Conservation (phyloP, 2,329 filamentous ascomycete species). For the Trichoderma sp. region DNA sequence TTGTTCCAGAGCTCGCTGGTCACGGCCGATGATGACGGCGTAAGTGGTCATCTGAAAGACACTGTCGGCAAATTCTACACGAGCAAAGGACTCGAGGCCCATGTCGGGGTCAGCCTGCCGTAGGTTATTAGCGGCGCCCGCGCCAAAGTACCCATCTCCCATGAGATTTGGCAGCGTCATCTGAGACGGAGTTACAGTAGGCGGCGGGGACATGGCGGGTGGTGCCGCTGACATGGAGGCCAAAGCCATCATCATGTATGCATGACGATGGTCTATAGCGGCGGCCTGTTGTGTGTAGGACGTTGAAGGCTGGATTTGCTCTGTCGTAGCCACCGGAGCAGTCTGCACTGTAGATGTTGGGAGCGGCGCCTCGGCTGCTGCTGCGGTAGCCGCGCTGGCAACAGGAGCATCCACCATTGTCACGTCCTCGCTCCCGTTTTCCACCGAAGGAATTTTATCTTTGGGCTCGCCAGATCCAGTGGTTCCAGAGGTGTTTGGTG, state of each 20-base stretch:
- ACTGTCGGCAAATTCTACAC: slow-evolving; percentile 70
- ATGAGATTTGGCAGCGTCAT: slow-evolving; percentile 43
- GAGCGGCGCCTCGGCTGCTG: slow-evolving; percentile 15
- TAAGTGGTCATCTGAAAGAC: slow-evolving; percentile 78
- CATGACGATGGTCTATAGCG: slow-evolving; percentile 38
- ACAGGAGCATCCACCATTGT: slow-evolving; percentile 24
- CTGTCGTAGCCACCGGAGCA: slow-evolving; percentile 23
- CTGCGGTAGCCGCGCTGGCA: not conserved
- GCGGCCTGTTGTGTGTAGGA: slow-evolving; percentile 36
- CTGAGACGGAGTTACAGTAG: slow-evolving; percentile 47
- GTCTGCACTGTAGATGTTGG: slow-evolving; percentile 7
- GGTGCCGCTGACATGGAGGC: slow-evolving; percentile 39
- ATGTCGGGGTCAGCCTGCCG: slow-evolving; percentile 39
- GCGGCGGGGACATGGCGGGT: slow-evolving; percentile 41
- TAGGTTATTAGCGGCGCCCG: slow-evolving; percentile 33
- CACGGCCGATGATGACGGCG: slow-evolving; percentile 69
- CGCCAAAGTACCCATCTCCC: slow-evolving; percentile 32
- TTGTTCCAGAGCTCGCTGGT: slow-evolving; percentile 58
- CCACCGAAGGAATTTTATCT: not conserved
- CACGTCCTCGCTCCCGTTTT: slow-evolving; percentile 19
- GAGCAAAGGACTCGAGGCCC: slow-evolving; percentile 55
- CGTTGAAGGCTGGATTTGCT: slow-evolving; percentile 34
- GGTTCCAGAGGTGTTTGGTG: not conserved
- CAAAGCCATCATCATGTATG: slow-evolving; percentile 48
- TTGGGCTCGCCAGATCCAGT: not conserved